These are phyloP conservation scores for Plasmodium gonderi DNA, from an alignment of 169 alveolate genomes.

Conservation along the genomic window DNA sequence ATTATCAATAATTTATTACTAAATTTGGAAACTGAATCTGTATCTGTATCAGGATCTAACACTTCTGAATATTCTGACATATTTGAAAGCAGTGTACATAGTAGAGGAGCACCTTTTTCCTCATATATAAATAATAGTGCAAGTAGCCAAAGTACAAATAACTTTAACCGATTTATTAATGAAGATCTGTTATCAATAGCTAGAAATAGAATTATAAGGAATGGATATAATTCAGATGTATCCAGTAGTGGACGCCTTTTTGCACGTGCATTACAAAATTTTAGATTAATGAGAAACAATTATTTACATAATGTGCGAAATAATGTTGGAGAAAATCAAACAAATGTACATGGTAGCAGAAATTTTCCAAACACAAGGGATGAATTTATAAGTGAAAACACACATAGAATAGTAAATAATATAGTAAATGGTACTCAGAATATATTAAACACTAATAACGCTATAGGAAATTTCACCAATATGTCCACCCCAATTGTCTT, in stretches of 20 bases:
- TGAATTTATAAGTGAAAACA: neutral
- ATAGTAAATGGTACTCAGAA: conserved; percentile 21
- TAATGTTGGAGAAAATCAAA: neutral
- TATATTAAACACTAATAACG: conserved; percentile 8
- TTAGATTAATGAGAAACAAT: conserved; percentile 36
- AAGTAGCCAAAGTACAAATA: neutral
- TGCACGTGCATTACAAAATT: conserved; percentile 20
- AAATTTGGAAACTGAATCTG: conserved; percentile 3
- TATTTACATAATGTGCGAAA: neutral
- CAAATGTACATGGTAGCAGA: neutral
- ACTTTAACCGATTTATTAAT: neutral
- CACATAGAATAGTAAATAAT: neutral
- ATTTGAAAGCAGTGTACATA: neutral
- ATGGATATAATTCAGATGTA: conserved; percentile 13
- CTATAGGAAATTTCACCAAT: neutral
- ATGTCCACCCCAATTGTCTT: neutral
- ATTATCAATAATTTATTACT: neutral
- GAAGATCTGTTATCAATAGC: neutral
- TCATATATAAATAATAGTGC: conserved; percentile 2
- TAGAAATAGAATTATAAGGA: neutral
- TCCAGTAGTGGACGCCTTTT: neutral
- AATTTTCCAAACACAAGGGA: neutral
- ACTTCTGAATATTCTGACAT: neutral
- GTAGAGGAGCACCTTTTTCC: neutral
- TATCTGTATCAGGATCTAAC: neutral